These are phyloP conservation scores for Thraustochytrium sp. DNA, from an alignment of 352 stramenopile species.

Conservation along the genomic window DNA sequence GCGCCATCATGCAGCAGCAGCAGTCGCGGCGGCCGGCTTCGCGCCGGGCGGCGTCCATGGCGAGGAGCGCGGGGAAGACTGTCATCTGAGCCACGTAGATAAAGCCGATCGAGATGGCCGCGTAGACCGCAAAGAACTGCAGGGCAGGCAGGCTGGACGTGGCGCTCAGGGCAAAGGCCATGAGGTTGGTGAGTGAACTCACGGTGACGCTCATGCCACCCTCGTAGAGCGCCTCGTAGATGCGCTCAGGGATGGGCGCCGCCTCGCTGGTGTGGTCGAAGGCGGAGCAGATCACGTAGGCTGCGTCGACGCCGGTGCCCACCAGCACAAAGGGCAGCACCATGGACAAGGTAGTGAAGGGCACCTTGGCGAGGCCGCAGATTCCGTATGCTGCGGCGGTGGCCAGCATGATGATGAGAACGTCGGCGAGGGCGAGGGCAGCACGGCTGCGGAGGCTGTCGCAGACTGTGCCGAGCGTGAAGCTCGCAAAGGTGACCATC, in stretches of 20 bases:
- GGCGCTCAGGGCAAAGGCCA: slow-evolving; percentile 46
- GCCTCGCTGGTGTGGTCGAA: slow-evolving; percentile 31
- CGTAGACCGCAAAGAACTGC: slow-evolving; percentile 51
- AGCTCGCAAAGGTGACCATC: slow-evolving; percentile 45
- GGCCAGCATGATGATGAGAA: slow-evolving; percentile 16
- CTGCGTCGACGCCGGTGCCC: slow-evolving; percentile 50
- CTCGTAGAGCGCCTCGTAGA: background rate
- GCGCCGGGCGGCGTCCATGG: background rate
- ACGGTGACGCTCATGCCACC: slow-evolving; percentile 49
- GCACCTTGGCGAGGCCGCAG: slow-evolving; percentile 10
- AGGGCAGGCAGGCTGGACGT: slow-evolving; percentile 45
- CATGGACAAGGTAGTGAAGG: slow-evolving; percentile 49
- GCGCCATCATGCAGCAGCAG: too few relatives aligned
- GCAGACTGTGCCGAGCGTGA: background rate
- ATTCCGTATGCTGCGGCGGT: slow-evolving; percentile 34
- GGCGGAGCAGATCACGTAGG: slow-evolving; percentile 40
- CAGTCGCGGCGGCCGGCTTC: background rate
- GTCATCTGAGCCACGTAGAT: slow-evolving; percentile 41
- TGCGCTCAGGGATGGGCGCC: background rate
- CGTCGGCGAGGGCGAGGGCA: background rate
- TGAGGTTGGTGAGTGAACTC: slow-evolving; percentile 49
- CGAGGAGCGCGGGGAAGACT: slow-evolving; percentile 41
- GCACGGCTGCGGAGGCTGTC: background rate
- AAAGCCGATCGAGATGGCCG: slow-evolving; percentile 46
- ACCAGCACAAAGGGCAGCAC: slow-evolving; percentile 53